These are phyloP conservation scores for Jaltomata sinuosa DNA, from an alignment of 257 asterid genomes.

Conservation along the genomic window DNA sequence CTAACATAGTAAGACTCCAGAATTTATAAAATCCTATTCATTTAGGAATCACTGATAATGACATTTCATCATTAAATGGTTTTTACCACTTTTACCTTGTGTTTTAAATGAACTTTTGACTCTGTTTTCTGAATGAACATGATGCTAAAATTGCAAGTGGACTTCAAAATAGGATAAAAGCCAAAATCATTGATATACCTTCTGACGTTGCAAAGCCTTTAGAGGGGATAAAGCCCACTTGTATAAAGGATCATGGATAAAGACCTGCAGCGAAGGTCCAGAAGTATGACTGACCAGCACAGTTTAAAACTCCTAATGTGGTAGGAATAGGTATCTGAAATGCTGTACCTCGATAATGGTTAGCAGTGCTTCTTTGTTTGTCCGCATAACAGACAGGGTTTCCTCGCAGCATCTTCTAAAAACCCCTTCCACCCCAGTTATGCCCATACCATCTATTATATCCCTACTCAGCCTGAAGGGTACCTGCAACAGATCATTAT, in stretches of 20 bases:
- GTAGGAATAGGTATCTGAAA: neutral
- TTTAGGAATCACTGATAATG: neutral
- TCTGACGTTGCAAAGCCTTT: constrained; percentile 95
- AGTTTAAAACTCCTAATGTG: neutral
- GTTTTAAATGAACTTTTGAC: neutral
- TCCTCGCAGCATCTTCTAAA: constrained; percentile 95
- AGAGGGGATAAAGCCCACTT: constrained; percentile 99
- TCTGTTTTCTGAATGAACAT: neutral
- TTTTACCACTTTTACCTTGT: neutral
- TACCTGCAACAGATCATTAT: constrained; percentile 36
- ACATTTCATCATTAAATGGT: neutral
- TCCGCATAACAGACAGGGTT: constrained; percentile 91
- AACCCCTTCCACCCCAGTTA: constrained; percentile 97
- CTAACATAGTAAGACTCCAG: neutral
- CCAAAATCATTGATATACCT: constrained; percentile 33
- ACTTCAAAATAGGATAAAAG: neutral
- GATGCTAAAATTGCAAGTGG: neutral
- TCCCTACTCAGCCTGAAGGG: constrained; percentile 95
- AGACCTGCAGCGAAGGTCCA: constrained; percentile 53
- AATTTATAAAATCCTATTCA: neutral
- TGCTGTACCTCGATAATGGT: constrained; percentile 82
- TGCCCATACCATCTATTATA: constrained; percentile 95
- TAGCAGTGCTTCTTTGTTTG: constrained; percentile 89
- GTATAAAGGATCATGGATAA: constrained; percentile 91
- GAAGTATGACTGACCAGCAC: neutral